These are phyloP conservation scores for Puccinia coronata DNA, from an alignment of 1,284 basidiomycete species.

Conservation along the genomic window DNA sequence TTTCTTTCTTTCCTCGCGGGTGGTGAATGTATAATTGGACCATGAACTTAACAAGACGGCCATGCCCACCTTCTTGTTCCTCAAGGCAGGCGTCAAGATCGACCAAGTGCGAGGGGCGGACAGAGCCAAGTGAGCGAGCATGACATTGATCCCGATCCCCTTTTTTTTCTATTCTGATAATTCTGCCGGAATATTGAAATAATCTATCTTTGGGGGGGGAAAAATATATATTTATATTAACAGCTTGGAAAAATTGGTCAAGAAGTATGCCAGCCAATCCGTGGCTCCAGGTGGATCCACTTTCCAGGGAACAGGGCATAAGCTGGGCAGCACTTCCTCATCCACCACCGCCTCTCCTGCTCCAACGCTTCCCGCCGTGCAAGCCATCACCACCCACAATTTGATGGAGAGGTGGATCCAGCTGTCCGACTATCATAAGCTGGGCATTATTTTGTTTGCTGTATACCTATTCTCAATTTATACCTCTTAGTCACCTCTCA, in stretches of 20 bases:
- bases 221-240: neutral
- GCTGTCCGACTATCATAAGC: conserved; percentile 33
- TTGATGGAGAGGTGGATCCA: neutral
- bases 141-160: too few species aligned
- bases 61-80: conserved; percentile 43
- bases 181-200: too few species aligned
- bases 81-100: conserved; percentile 23
- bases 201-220: too few species aligned
- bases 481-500: neutral
- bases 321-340: conserved; percentile 27
- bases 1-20: too few species aligned
- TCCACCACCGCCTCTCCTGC: neutral
- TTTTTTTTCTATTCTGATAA: too few species aligned
- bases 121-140: conserved; percentile 21
- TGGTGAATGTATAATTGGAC: too few species aligned
- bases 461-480: conserved; percentile 25
- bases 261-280: conserved; percentile 35
- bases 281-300: neutral
- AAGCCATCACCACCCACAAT: neutral
- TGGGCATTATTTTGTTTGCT: conserved; percentile 26
- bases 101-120: conserved; percentile 39
- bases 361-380: neutral
- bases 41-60: conserved; percentile 36
- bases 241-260: conserved; percentile 30
- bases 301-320: conserved; percentile 28